Base-by-base conservation (phyloP, 345 rosid genomes). In the Arabis alpina region DNA sequence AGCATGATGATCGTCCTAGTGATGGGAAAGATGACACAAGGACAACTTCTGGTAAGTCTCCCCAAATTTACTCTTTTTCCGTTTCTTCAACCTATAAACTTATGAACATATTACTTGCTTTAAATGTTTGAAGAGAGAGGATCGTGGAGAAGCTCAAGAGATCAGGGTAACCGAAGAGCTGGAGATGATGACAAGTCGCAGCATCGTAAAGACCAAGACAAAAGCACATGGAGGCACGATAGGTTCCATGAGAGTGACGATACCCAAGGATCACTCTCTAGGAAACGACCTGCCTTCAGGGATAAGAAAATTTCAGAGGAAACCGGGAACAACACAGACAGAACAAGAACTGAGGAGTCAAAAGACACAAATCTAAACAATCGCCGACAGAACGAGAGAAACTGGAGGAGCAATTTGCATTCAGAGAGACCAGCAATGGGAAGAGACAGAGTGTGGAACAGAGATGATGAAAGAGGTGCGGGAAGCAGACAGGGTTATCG, bases 261-360 rank as follows among this genome's bases (percentile, higher is more conserved):
- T 48, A 78, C 87, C 56, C 82, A 66, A 27, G 72, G 81, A 47
- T 65, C 79, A 40, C 78, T 74, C 72, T 64, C 74, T 23, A 81
- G 82, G 70, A 95, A 88, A 82, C 83, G 94, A 65, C 96, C 92
- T n/a, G 88, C 99, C 64, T 95, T 92, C 80, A 82, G 86, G 54
- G 98, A 95, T 82, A 85, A 82, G 77, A 95, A 86, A 81, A 66
- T 50, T 6, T 72, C 82, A 3, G 77, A 66, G 55, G 87, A 79
- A 27, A 39, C 83, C 36, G 75, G 74, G 48, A 80, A 77, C 15
- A 43, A 48, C 74, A 41, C 74, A 12, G 79, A 74, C 36, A 80
- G 77, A 51, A 62, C 73, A 43, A 44, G 74, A 28, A 60, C 49
- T n/a, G 88, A 83, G 61, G 73, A 77, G 9, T 71, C 16, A 39